Conservation (phyloP, 2,329 filamentous ascomycete species). For the Pseudonectria foliicola region DNA sequence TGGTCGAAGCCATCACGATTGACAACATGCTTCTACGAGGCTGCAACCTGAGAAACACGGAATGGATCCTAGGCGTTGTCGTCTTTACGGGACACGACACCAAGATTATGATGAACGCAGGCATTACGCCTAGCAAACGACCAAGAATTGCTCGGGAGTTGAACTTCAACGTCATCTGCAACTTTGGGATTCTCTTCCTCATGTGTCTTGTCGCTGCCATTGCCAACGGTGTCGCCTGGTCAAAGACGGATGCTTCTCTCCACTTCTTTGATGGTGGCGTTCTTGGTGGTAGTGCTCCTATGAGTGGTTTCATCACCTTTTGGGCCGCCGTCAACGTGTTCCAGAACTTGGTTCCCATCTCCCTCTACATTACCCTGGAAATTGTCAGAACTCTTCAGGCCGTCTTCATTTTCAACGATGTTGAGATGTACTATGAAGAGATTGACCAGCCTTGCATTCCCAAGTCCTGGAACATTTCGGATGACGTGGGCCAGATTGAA, state of each 20-base stretch:
- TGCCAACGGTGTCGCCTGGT: constrained; percentile 78
- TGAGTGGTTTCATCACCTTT: constrained; percentile 93
- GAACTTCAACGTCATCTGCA: constrained; percentile 96
- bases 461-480: constrained; percentile 98
- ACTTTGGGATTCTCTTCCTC: constrained; percentile 80
- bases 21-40: constrained; percentile 93
- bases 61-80: constrained; percentile 90
- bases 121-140: constrained; percentile 89
- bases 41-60: constrained; percentile 88
- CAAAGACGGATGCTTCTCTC: constrained; percentile 64
- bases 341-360: constrained; percentile 98
- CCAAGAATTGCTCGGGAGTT: constrained; percentile 85
- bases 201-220: constrained; percentile 87
- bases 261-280: constrained; percentile 80
- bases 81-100: constrained; percentile 93
- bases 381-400: constrained; percentile 90
- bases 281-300: constrained; percentile 63
- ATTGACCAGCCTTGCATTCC: constrained; percentile 93
- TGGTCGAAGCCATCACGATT: constrained; percentile 89
- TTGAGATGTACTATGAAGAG: constrained; percentile 93
- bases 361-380: constrained; percentile 93
- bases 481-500: constrained; percentile 95
- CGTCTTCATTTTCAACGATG: constrained; percentile 94
- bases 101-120: constrained; percentile 99
- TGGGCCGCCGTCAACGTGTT: constrained; percentile 93